These are phyloP conservation scores for Podaxis pistillaris DNA, from an alignment of 768 basidiomycete species.

Conservation along the genomic window DNA sequence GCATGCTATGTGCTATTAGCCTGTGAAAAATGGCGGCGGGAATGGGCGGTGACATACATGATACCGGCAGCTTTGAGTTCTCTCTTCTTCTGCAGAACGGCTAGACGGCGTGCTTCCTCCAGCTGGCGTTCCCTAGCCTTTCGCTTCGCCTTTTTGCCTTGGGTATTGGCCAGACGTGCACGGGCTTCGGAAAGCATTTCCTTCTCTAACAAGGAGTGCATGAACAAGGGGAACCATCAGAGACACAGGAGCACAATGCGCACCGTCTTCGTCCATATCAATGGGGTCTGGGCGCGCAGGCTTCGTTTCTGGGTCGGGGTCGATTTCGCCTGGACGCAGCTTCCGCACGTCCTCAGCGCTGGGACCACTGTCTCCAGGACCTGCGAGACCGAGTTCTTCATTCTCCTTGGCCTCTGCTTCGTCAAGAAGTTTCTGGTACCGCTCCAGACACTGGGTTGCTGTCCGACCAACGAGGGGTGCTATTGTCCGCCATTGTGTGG, in stretches of 20 bases:
- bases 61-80: conserved; percentile 98
- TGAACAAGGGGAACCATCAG: conserved; percentile 9
- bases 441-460: conserved; percentile 95
- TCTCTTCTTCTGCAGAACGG: conserved; percentile 95
- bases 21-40: not conserved
- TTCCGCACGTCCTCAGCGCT: conserved; percentile 91
- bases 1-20: conserved; percentile 54
- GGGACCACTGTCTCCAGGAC: conserved; percentile 80
- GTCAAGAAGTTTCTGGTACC: conserved; percentile 96
- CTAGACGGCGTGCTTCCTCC: conserved; percentile 92
- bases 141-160: conserved; percentile 99
- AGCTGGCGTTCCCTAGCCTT: conserved; percentile 97
- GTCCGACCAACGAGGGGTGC: conserved; percentile 98
- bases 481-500: conserved; percentile 99
- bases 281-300: conserved; percentile 98
- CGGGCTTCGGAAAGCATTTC: conserved; percentile 99
- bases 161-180: conserved; percentile 96
- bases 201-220: conserved; percentile 63
- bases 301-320: conserved; percentile 98
- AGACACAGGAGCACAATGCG: conserved; percentile 20
- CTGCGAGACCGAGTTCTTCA: conserved; percentile 88
- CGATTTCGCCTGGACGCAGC: conserved; percentile 93
- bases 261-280: conserved; percentile 99
- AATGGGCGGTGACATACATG: conserved; percentile 54
- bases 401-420: conserved; percentile 97